These are phyloP conservation scores for Ceratocystis colombiana DNA, from an alignment of 2,329 filamentous ascomycete genomes.

Conservation along the genomic window DNA sequence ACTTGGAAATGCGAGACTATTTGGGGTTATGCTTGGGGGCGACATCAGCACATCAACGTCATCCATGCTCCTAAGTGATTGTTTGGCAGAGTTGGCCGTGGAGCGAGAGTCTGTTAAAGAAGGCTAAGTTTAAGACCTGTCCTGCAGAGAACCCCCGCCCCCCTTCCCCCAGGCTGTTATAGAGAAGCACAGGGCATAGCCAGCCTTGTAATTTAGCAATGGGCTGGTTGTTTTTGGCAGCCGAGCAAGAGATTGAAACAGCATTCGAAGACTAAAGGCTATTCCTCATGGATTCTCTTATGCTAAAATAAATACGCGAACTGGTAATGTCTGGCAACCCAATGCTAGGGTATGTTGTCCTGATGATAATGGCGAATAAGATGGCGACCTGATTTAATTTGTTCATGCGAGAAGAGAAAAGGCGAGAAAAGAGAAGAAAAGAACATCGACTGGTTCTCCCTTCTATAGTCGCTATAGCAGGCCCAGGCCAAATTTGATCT, in stretches of 20 bases:
- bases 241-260: neutral
- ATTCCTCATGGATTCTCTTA: neutral
- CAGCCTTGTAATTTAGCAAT: neutral
- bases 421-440: conserved; percentile 11
- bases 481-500: neutral
- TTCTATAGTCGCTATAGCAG: neutral
- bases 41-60: no score
- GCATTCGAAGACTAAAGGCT: no score
- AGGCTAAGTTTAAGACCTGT: no score
- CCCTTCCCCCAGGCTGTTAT: neutral
- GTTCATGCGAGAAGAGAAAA: neutral
- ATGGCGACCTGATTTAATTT: neutral
- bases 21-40: no score
- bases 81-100: no score
- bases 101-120: no score
- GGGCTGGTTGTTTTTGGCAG: conserved; percentile 8
- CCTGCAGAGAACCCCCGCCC: neutral
- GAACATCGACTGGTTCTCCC: neutral
- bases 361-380: neutral
- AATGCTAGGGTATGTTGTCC: no score
- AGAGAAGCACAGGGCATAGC: neutral
- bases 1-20: no score
- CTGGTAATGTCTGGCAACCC: no score
- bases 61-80: no score
- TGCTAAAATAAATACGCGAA: neutral